phyloP scores from a whole-genome alignment of 495 filamentous ascomycete genomes.

The Talaromyces nanjingensis region DNA sequence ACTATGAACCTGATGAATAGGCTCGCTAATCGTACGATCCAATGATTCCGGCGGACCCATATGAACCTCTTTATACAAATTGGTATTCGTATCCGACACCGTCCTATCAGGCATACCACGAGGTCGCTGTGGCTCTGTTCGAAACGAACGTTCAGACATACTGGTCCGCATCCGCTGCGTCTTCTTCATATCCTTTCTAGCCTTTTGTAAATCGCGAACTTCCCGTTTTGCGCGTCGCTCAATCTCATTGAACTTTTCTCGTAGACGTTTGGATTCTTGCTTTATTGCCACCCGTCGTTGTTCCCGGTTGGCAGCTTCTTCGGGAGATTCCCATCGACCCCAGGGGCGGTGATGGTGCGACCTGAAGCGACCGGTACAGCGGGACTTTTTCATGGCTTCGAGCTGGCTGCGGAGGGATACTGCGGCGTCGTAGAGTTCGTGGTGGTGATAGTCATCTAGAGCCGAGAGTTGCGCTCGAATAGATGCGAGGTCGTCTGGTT shows the following conservation, averaged over 20 bases:
- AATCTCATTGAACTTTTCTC: conserved; percentile 34
- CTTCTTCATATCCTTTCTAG: conserved; percentile 18
- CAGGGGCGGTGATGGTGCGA: conserved; percentile 17
- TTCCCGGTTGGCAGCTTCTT: conserved; percentile 26
- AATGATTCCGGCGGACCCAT: neutral
- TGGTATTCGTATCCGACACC: neutral
- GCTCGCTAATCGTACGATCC: conserved; percentile 1
- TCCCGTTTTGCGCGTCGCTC: conserved; percentile 34
- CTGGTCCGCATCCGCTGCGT: neutral
- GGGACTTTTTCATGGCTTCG: conserved; percentile 28
- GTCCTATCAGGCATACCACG: neutral
- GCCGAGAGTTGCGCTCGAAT: conserved; percentile 33
- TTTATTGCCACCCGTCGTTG: conserved; percentile 28
- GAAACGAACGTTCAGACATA: neutral
- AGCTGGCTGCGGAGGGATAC: conserved; percentile 35
- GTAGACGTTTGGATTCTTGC: conserved; percentile 32
- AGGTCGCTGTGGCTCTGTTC: neutral
- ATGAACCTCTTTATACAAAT: neutral
- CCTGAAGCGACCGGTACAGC: conserved; percentile 24
- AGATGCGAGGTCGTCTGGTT: conserved; percentile 32
- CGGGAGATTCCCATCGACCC: conserved; percentile 36
- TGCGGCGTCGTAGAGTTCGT: conserved; percentile 32
- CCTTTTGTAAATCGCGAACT: conserved; percentile 26
- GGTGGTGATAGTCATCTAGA: conserved; percentile 33
- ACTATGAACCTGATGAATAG: neutral